phyloP scores from a whole-genome alignment of 2,329 filamentous ascomycete species.

The Immersiporthe knoxdaviesiana region DNA sequence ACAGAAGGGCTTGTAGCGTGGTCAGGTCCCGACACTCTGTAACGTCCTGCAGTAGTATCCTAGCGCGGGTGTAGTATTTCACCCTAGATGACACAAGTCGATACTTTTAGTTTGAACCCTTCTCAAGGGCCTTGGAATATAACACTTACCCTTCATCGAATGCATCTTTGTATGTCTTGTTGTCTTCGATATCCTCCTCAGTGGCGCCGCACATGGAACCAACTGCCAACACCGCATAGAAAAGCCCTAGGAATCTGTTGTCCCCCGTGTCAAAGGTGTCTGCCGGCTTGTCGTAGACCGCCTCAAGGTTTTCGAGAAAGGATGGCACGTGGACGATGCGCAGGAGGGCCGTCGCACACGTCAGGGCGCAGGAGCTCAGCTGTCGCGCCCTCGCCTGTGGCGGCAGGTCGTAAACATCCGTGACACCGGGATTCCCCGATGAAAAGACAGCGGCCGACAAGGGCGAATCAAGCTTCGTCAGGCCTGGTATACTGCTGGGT shows the following conservation, averaged over 20 bases:
- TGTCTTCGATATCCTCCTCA: constrained; percentile 54
- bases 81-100: constrained; percentile 53
- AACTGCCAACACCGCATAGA: constrained; percentile 72
- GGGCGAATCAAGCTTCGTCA: constrained; percentile 70
- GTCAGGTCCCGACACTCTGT: constrained; percentile 73
- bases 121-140: neutral
- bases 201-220: constrained; percentile 72
- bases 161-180: constrained; percentile 52
- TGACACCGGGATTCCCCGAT: constrained; percentile 59
- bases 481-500: constrained; percentile 51
- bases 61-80: constrained; percentile 73
- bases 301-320: constrained; percentile 78
- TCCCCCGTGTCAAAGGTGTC: constrained; percentile 67
- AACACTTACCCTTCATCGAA: constrained; percentile 59
- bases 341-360: constrained; percentile 60
- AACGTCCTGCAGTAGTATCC: constrained; percentile 66
- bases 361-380: constrained; percentile 59
- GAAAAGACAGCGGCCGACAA: constrained; percentile 63
- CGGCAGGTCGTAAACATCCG: constrained; percentile 70
- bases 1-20: constrained; percentile 75
- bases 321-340: constrained; percentile 80
- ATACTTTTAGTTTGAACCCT: neutral
- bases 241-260: constrained; percentile 68
- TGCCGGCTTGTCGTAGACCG: constrained; percentile 71
- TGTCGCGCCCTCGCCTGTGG: constrained; percentile 58